These are phyloP conservation scores for Gonapodya prolifera DNA, from an alignment of 192 early-diverging fungal species.

Conservation along the genomic window DNA sequence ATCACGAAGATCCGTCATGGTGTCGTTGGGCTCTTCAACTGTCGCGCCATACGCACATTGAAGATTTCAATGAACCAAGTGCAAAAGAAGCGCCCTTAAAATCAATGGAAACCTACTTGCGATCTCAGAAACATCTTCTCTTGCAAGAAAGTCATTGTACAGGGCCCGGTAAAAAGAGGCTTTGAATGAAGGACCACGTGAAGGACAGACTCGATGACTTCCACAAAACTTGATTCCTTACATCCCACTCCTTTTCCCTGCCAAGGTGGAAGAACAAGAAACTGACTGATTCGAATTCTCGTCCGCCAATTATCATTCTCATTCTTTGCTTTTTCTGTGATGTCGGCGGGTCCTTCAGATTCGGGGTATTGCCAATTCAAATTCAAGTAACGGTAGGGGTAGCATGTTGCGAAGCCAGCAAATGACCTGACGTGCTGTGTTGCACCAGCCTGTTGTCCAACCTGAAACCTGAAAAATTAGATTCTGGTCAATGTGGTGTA, in stretches of 20 bases:
- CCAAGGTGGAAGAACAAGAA: not conserved
- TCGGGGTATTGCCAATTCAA: not conserved
- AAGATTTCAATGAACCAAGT: not conserved
- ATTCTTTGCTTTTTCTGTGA: not conserved
- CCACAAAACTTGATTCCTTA: not conserved
- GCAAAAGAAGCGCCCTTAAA: not conserved
- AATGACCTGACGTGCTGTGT: no score
- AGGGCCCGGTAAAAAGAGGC: not conserved
- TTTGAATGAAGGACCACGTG: not conserved
- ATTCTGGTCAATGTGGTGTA: no score
- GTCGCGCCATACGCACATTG: not conserved
- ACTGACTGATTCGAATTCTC: not conserved
- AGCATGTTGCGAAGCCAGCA: not conserved
- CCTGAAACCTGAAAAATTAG: no score
- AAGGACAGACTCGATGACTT: not conserved
- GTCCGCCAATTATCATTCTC: not conserved
- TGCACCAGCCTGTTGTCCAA: no score
- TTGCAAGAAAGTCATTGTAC: not conserved
- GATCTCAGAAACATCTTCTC: not conserved
- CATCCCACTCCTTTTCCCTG: not conserved
- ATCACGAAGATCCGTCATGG: not conserved
- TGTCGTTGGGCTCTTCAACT: conserved; percentile 4
- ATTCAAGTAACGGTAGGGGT: not conserved
- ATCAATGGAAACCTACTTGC: not conserved
- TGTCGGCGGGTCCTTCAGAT: not conserved